Conservation (phyloP, 768 basidiomycete species). For the Psilocybe tampanensis region DNA sequence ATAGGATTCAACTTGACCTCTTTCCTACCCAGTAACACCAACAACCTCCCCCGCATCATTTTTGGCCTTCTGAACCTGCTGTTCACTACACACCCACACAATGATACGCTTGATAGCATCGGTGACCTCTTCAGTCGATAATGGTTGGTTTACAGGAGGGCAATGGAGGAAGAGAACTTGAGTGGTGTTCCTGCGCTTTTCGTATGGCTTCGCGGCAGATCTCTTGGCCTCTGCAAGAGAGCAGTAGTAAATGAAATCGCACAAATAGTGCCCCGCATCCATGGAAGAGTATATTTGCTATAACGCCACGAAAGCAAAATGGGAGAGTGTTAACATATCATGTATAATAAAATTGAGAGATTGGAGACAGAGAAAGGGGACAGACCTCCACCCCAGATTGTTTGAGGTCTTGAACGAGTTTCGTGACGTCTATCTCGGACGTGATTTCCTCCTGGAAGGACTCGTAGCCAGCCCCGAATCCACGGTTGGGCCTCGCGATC, state of each 20-base stretch:
- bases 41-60: slow-evolving; percentile 21
- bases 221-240: slow-evolving; percentile 71
- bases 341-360: neutral
- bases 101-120: slow-evolving; percentile 64
- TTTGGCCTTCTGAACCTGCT: slow-evolving; percentile 33
- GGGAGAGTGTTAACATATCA: neutral
- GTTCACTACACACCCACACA: slow-evolving; percentile 56
- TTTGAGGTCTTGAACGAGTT: slow-evolving; percentile 57
- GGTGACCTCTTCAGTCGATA: slow-evolving; percentile 67
- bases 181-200: slow-evolving; percentile 42
- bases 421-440: slow-evolving; percentile 63
- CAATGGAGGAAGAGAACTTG: slow-evolving; percentile 74
- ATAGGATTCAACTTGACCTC: too few species aligned
- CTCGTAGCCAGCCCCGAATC: slow-evolving; percentile 53
- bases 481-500: slow-evolving; percentile 39
- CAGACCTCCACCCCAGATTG: slow-evolving; percentile 51
- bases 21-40: neutral
- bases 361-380: slow-evolving; percentile 4
- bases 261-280: slow-evolving; percentile 77
- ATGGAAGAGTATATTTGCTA: slow-evolving; percentile 73
- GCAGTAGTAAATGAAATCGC: slow-evolving; percentile 79
- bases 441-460: slow-evolving; percentile 55
- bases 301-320: slow-evolving; percentile 3
- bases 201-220: slow-evolving; percentile 36
- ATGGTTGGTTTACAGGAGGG: slow-evolving; percentile 66